These are phyloP conservation scores for Flaveria trinervia DNA, from an alignment of 129 eudicot species.

Conservation along the genomic window DNA sequence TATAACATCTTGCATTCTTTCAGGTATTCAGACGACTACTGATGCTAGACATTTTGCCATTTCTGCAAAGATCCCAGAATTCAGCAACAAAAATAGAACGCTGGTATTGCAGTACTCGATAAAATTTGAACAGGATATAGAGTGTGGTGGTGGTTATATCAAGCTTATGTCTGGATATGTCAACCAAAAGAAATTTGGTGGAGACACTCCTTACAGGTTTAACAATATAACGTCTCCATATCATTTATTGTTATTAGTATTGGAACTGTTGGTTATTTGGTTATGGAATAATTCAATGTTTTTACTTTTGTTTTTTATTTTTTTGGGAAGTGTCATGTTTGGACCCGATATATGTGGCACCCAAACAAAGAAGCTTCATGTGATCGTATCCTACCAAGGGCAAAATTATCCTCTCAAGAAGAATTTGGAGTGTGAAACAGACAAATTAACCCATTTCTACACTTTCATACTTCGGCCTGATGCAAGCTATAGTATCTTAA, in stretches of 20 bases:
- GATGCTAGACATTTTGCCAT: slow-evolving; percentile 92
- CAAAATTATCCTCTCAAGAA: slow-evolving; percentile 97
- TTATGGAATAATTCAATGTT: background rate
- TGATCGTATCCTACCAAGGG: slow-evolving; percentile 86
- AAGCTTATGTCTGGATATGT: slow-evolving; percentile 84
- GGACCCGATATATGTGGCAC: slow-evolving; percentile 98
- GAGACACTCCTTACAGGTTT: slow-evolving; percentile 96
- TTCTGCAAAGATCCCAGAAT: slow-evolving; percentile 88
- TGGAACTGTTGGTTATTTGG: background rate
- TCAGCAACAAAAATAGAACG: slow-evolving; percentile 79
- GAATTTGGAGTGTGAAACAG: slow-evolving; percentile 91
- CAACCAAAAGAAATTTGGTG: slow-evolving; percentile 92
- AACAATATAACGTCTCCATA: slow-evolving; percentile 12
- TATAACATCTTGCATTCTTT: slow-evolving; percentile 16
- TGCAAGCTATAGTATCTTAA: slow-evolving; percentile 79
- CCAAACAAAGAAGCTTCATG: slow-evolving; percentile 97
- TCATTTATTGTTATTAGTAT: background rate
- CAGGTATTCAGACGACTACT: slow-evolving; percentile 78
- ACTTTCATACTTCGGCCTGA: slow-evolving; percentile 94
- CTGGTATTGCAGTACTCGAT: slow-evolving; percentile 80
- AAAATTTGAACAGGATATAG: slow-evolving; percentile 83
- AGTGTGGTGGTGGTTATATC: slow-evolving; percentile 93
- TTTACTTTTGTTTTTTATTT: background rate
- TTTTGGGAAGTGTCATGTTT: slow-evolving; percentile 77
- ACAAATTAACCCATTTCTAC: slow-evolving; percentile 95